phyloP scores from a whole-genome alignment of 2,329 filamentous ascomycete genomes.

The Claviceps purpurea region DNA sequence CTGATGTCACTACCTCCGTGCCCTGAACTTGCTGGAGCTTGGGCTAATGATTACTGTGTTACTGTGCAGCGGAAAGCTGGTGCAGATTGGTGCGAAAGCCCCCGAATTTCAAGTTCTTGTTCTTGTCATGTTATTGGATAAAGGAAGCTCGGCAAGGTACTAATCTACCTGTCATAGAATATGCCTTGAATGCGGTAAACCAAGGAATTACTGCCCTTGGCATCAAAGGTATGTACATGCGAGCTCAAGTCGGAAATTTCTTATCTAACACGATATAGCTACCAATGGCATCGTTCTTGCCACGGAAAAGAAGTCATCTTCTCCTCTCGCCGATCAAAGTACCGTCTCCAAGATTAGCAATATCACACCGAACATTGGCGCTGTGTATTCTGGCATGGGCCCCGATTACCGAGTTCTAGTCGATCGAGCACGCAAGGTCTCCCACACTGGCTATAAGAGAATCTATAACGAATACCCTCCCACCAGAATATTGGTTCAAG shows the following conservation, averaged over 20 bases:
- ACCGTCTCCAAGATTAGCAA: constrained; percentile 95
- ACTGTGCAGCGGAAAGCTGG: constrained; percentile 75
- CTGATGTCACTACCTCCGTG: constrained; percentile 9
- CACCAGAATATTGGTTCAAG: constrained; percentile 96
- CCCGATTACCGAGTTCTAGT: constrained; percentile 96
- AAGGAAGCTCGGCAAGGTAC: not conserved
- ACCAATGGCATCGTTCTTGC: constrained; percentile 98
- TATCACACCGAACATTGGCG: constrained; percentile 97
- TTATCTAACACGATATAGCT: constrained; percentile 36
- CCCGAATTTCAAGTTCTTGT: not conserved
- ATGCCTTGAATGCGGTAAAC: constrained; percentile 97
- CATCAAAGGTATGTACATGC: constrained; percentile 66
- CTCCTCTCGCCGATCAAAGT: constrained; percentile 85
- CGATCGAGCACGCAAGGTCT: constrained; percentile 95
- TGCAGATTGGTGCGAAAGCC: constrained; percentile 64
- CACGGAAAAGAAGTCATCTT: constrained; percentile 98
- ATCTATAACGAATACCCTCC: constrained; percentile 99
- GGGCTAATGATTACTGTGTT: constrained; percentile 30
- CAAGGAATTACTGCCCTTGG: constrained; percentile 96
- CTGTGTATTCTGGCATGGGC: constrained; percentile 99
- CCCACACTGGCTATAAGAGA: constrained; percentile 96
- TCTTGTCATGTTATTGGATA: too few relatives aligned
- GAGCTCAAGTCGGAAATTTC: not conserved
- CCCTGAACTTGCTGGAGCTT: constrained; percentile 10
- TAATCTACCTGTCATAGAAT: constrained; percentile 48